Evolutionary conservation across 345 rosid species (phyloP).

Genomic region (Populus simonii): DNA sequence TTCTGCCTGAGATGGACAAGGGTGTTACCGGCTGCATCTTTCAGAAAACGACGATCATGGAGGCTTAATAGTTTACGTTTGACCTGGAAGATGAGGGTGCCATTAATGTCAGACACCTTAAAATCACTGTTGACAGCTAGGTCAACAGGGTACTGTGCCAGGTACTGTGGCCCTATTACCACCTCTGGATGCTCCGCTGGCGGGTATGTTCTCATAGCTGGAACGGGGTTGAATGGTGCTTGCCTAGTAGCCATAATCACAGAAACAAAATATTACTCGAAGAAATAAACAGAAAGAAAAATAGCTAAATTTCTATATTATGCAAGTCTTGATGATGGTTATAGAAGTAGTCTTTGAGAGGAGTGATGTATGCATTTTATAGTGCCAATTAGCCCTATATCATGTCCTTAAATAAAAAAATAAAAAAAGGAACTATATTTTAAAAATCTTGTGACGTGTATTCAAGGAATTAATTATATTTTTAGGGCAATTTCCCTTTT

Average conservation of each 20-base stretch:
- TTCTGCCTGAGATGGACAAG: constrained; percentile 38
- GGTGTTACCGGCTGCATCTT: constrained; percentile 29
- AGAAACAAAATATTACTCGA: neutral
- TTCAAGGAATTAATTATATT: no score
- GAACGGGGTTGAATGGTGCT: constrained; percentile 8
- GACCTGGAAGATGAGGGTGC: constrained; percentile 30
- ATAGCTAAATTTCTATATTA: neutral
- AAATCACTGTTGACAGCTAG: constrained; percentile 19
- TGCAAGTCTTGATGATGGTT: no score
- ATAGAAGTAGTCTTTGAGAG: no score
- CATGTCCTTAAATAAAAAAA: no score
- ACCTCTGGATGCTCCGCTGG: constrained; percentile 20
- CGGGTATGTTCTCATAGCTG: constrained; percentile 10
- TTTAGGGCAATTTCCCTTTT: no score
- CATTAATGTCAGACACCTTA: constrained; percentile 26
- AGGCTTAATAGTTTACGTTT: constrained; percentile 20
- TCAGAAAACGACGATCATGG: constrained; percentile 32
- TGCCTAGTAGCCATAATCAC: constrained; percentile 1
- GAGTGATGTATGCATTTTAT: neutral
- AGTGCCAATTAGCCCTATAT: no score
- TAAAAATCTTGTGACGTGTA: no score
- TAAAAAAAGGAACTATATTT: no score
- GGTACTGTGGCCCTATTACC: constrained; percentile 33
- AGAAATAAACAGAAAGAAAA: neutral
- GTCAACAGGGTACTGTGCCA: constrained; percentile 30